phyloP scores from a whole-genome alignment of 176 grass and related monocot genomes.

The Oropetium thomaeum region DNA sequence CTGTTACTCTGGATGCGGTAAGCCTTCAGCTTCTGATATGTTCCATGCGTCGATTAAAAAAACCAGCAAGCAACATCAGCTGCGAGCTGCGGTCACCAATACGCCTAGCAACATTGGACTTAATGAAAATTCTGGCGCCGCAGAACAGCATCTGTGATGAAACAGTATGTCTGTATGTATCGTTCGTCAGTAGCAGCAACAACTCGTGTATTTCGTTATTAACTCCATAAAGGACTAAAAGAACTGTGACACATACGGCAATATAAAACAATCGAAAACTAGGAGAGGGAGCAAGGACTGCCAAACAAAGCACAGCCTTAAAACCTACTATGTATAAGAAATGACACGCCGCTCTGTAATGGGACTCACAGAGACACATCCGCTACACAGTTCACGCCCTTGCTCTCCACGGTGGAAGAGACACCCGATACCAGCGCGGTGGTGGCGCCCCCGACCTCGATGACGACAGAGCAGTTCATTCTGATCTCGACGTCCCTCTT shows the following conservation, averaged over 20 bases:
- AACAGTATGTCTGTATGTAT: neutral
- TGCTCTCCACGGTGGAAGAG: conserved; percentile 15
- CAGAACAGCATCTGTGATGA: neutral
- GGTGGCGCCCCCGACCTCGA: conserved; percentile 20
- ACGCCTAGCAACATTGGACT: neutral
- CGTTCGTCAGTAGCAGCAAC: neutral
- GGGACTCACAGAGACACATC: conserved; percentile 13
- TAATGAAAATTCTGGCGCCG: neutral
- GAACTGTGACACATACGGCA: neutral
- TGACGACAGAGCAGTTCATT: conserved; percentile 49
- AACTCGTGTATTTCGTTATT: neutral
- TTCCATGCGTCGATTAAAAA: no score
- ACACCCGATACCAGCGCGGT: neutral
- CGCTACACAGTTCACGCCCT: conserved; percentile 25
- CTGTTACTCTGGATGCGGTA: neutral
- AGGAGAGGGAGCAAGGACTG: neutral
- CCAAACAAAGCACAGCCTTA: neutral
- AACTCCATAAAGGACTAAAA: neutral
- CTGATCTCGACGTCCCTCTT: conserved; percentile 56
- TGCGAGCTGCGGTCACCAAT: neutral
- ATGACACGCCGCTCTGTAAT: neutral
- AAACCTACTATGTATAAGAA: neutral
- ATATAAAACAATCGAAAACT: neutral
- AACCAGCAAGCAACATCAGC: neutral
- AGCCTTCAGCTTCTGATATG: neutral